Evolutionary conservation across 2,329 filamentous ascomycete genomes (phyloP).

Genomic region (Thielaviopsis ethacetica): DNA sequence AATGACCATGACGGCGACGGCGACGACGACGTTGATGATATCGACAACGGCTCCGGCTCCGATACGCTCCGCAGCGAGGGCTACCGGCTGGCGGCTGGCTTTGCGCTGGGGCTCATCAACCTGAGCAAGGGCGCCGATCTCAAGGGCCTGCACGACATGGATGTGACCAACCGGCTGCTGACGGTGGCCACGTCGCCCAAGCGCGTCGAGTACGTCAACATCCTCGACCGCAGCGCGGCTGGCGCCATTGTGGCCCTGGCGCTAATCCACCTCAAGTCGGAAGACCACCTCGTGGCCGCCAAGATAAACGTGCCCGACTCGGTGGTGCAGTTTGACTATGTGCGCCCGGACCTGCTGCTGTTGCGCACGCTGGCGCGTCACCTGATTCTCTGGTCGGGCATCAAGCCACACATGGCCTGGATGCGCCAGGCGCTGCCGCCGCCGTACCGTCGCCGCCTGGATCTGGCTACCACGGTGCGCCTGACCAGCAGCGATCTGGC

Average conservation of each 20-base stretch:
- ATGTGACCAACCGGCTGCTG: constrained; percentile 73
- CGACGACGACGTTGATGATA: constrained; percentile 20
- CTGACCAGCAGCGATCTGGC: constrained; percentile 73
- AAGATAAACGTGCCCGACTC: constrained; percentile 92
- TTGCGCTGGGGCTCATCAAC: constrained; percentile 88
- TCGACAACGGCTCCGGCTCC: constrained; percentile 41
- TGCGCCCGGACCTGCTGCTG: constrained; percentile 82
- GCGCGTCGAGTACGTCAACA: constrained; percentile 79
- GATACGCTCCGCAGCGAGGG: constrained; percentile 81
- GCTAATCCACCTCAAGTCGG: constrained; percentile 94
- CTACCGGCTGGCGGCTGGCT: constrained; percentile 88
- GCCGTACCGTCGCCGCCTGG: constrained; percentile 40
- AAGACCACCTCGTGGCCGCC: constrained; percentile 67
- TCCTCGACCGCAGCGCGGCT: constrained; percentile 81
- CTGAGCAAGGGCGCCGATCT: constrained; percentile 79
- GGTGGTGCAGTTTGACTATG: constrained; percentile 81
- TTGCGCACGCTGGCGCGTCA: constrained; percentile 79
- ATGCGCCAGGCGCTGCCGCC: constrained; percentile 55
- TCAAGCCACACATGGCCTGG: constrained; percentile 60
- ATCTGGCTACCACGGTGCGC: constrained; percentile 25
- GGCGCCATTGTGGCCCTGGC: constrained; percentile 84
- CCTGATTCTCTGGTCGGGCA: constrained; percentile 80
- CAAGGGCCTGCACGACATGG: constrained; percentile 83
- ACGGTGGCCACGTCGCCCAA: constrained; percentile 76
- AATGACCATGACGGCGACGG: constrained; percentile 34